Conservation (phyloP, 2,329 filamentous ascomycete species). For the Fusarium guadeloupense region DNA sequence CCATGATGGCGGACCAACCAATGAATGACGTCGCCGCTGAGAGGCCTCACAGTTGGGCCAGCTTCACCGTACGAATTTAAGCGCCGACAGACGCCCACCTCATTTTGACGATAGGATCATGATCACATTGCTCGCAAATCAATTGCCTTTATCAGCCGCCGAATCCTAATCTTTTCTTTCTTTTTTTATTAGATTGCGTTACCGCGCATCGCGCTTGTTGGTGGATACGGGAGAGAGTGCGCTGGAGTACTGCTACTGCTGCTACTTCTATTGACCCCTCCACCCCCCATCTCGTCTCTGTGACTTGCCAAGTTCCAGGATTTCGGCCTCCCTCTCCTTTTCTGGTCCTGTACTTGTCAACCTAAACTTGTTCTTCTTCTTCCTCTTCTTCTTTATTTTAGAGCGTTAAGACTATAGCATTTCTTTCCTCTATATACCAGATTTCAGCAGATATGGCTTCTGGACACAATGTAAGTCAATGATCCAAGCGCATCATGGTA, state of each 20-base stretch:
- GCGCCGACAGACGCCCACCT: conserved; percentile 40
- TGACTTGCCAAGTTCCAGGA: conserved; percentile 33
- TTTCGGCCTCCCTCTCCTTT: conserved; percentile 18
- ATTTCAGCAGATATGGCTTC: conserved; percentile 42
- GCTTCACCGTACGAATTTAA: conserved; percentile 35
- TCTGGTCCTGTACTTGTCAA: conserved; percentile 9
- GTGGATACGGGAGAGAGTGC: neutral
- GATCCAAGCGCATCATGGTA: conserved; percentile 17
- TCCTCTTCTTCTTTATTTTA: neutral
- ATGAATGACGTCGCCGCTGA: conserved; percentile 40
- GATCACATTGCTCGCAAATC: conserved; percentile 25
- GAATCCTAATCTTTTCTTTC: conserved; percentile 3
- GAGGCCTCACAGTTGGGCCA: conserved; percentile 41
- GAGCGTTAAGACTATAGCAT: neutral
- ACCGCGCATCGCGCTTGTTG: conserved; percentile 41
- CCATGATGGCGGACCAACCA: conserved; percentile 18
- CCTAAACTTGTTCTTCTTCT: conserved; percentile 3
- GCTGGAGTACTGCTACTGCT: conserved; percentile 1
- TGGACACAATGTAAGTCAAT: conserved; percentile 45
- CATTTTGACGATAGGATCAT: conserved; percentile 13
- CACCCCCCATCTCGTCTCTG: conserved; percentile 18
- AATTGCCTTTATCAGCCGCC: conserved; percentile 18
- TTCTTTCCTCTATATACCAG: neutral
- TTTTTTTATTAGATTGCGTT: conserved; percentile 8
- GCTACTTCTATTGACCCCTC: conserved; percentile 38